Conservation (phyloP, 1,139 yeast genomes). For the Scheffersomyces illinoinensis region DNA sequence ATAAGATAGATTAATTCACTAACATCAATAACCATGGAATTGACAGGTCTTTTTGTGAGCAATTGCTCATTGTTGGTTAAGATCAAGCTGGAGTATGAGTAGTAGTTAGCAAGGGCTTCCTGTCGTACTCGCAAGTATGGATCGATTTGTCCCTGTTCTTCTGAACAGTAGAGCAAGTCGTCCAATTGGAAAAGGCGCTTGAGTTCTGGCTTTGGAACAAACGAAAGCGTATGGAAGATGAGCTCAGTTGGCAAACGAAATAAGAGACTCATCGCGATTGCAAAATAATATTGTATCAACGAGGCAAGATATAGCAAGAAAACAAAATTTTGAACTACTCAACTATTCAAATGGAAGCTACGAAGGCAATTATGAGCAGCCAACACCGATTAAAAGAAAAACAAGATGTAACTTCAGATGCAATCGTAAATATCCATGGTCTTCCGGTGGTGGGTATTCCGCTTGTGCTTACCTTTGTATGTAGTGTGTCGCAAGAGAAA, state of each 20-base stretch:
- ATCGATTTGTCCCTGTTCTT: background rate
- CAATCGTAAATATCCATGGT: too few relatives aligned
- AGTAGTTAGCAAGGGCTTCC: conserved; percentile 18
- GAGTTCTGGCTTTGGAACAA: conserved; percentile 16
- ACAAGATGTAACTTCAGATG: background rate
- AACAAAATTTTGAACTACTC: background rate
- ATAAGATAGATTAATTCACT: conserved; percentile 16
- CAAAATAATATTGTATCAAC: background rate
- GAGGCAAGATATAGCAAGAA: background rate
- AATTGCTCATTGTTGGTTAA: conserved; percentile 11
- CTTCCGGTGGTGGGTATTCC: background rate
- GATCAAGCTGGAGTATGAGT: conserved; percentile 10
- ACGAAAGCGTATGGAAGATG: conserved; percentile 14
- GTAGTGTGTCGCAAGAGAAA: background rate
- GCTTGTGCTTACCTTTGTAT: background rate
- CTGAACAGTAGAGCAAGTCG: conserved; percentile 4
- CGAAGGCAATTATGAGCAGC: background rate
- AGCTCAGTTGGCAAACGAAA: conserved; percentile 16
- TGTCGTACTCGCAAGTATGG: conserved; percentile 14
- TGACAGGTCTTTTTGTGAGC: conserved; percentile 1
- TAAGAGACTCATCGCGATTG: background rate
- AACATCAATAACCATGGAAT: conserved; percentile 3
- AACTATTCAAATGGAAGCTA: background rate
- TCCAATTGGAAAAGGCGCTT: conserved; percentile 14
- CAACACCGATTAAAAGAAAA: background rate